These are phyloP conservation scores for Scedosporium apiospermum DNA, from an alignment of 2,329 filamentous ascomycete species.

Conservation along the genomic window DNA sequence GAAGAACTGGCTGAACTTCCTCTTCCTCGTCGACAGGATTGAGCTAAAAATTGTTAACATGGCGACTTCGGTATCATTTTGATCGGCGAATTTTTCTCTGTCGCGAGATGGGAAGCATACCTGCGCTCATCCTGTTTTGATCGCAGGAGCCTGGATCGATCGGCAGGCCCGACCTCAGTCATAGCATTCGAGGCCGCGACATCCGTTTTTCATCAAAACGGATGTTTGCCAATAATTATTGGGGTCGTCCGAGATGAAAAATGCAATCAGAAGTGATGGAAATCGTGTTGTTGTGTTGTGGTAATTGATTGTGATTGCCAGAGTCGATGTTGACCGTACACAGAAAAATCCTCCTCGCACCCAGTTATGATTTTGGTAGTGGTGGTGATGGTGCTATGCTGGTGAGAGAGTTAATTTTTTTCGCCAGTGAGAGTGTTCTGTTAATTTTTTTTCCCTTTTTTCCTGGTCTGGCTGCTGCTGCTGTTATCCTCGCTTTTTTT, in stretches of 20 bases:
- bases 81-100: slow-evolving; percentile 41
- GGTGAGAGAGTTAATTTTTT: slow-evolving; percentile 5
- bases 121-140: slow-evolving; percentile 53
- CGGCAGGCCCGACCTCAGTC: slow-evolving; percentile 60
- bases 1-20: slow-evolving; percentile 83
- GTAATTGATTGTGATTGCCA: slow-evolving; percentile 6
- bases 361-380: neutral
- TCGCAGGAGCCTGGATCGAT: slow-evolving; percentile 57
- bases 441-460: neutral
- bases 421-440: neutral
- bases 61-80: slow-evolving; percentile 31
- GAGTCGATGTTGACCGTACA: neutral
- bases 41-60: slow-evolving; percentile 43
- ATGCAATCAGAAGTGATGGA: slow-evolving; percentile 6
- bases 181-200: slow-evolving; percentile 60
- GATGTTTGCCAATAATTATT: slow-evolving; percentile 26
- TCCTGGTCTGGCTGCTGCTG: neutral
- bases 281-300: slow-evolving; percentile 7
- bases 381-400: slow-evolving; percentile 1
- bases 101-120: slow-evolving; percentile 36
- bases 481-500: neutral
- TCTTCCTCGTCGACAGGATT: slow-evolving; percentile 77
- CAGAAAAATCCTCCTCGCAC: slow-evolving; percentile 1
- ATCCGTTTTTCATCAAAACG: slow-evolving; percentile 60
- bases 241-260: slow-evolving; percentile 8